Evolutionary conservation across 2,329 filamentous ascomycete genomes (phyloP), one percentile per base, ranked within the genome.

Genomic region (Ophiostoma himal-ulmi): DNA sequence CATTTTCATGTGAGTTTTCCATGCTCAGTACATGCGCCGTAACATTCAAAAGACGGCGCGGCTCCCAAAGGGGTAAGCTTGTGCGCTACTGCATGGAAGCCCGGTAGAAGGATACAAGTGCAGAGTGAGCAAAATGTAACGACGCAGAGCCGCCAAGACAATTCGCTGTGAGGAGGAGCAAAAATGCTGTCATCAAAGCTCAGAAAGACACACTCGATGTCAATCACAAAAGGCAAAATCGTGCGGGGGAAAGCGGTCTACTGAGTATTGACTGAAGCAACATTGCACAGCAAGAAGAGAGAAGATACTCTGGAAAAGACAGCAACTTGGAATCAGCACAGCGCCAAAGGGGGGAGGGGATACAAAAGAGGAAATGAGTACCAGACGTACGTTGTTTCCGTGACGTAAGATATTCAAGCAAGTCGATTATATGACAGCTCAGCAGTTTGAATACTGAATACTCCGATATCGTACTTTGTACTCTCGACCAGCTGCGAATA

Each of bases 21-120:
- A 30, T 30, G 30, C 4, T 30, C 30, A 30, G 30, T 30, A 30
- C 30, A 30, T 30, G 30, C 30, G 30, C 30, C 30, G 30, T 30
- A 3, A 4, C 3, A 30, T 30, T 30, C 30, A 30, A n/a, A 26
- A 57, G 52, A 57, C 52, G 52, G 52, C 52, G 52, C 52, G 52
- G 52, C 52, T 57, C 52, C 52, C 52, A 26, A 57, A 57, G 17
- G 13, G 52, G 52, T 26, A 57, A 57, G 52, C 52, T 7, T 14
- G 52, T 14, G n/a, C 52, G 52, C 52, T 57, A 57, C 52, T 57
- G 52, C 52, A 57, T 57, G 52, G 52, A 57, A 57, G 52, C 52
- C 22, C 52, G 52, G 52, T 26, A 57, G 52, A 57, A 57, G 52
- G 52, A 57, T 20, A 57, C n/a, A 57, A 57, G 52, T 57, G n/a